Conservation (phyloP, 805 yeast species). For the Peterozyma toletana region DNA sequence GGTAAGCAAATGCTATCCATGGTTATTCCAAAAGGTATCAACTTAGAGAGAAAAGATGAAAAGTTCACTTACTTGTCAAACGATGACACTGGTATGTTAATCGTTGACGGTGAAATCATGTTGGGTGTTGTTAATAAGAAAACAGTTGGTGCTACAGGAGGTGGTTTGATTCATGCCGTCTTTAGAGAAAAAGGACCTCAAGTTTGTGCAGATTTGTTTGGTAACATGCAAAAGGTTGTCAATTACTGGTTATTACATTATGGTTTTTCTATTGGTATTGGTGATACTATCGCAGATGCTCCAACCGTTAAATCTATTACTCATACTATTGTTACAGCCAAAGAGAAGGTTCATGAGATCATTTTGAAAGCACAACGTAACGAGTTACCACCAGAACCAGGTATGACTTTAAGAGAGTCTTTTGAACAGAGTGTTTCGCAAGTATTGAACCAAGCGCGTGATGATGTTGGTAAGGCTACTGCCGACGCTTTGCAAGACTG, state of each 20-base stretch:
- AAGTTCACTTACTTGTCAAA: conserved; percentile 78
- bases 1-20: conserved; percentile 92
- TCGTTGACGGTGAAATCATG: conserved; percentile 92
- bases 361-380: conserved; percentile 89
- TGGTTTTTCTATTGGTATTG: conserved; percentile 98
- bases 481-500: conserved; percentile 91
- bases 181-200: conserved; percentile 96
- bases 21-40: conserved; percentile 95
- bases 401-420: conserved; percentile 98
- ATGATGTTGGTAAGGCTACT: conserved; percentile 97
- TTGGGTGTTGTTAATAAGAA: conserved; percentile 98
- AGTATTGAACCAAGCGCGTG: conserved; percentile 96
- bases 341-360: conserved; percentile 88
- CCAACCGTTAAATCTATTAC: conserved; percentile 92
- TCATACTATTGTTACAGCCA: conserved; percentile 87
- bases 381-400: conserved; percentile 88
- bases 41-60: conserved; percentile 89
- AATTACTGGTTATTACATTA: conserved; percentile 95
- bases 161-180: conserved; percentile 95
- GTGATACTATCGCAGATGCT: conserved; percentile 99
- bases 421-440: conserved; percentile 96
- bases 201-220: conserved; percentile 82
- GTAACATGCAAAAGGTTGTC: conserved; percentile 90
- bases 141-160: conserved; percentile 97
- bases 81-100: conserved; percentile 91